These are phyloP conservation scores for Colletotrichum kahawae DNA, from an alignment of 2,329 filamentous ascomycete genomes.

Conservation along the genomic window DNA sequence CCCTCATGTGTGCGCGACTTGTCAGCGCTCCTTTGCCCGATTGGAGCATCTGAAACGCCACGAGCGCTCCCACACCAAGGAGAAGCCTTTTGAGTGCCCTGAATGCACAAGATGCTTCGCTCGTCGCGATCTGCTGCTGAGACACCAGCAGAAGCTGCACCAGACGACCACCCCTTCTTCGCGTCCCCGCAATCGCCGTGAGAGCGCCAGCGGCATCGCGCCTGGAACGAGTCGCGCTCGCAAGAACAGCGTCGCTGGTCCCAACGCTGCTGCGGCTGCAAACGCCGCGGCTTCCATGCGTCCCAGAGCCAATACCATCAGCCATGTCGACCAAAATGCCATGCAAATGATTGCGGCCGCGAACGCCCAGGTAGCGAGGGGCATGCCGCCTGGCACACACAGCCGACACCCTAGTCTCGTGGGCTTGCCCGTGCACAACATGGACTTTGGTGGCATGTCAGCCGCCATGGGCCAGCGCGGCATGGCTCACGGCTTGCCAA, in stretches of 20 bases:
- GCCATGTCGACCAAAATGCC: conserved; percentile 81
- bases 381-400: conserved; percentile 46
- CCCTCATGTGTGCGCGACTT: conserved; percentile 92
- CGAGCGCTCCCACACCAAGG: conserved; percentile 97
- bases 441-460: conserved; percentile 76
- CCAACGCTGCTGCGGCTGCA: conserved; percentile 46
- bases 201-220: conserved; percentile 78
- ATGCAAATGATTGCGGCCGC: conserved; percentile 74
- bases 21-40: conserved; percentile 89
- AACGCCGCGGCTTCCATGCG: conserved; percentile 69
- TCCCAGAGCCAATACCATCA: conserved; percentile 94
- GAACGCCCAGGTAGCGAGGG: conserved; percentile 56
- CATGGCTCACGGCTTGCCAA: conserved; percentile 72
- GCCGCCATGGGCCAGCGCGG: conserved; percentile 70
- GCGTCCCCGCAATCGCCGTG: conserved; percentile 84
- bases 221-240: conserved; percentile 76
- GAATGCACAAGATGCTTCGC: conserved; percentile 96
- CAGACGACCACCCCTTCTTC: conserved; percentile 89
- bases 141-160: conserved; percentile 98
- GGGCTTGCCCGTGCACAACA: conserved; percentile 64
- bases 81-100: conserved; percentile 97
- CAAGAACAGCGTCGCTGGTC: conserved; percentile 85
- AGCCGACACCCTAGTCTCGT: conserved; percentile 78
- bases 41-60: conserved; percentile 97
- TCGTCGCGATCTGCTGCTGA: conserved; percentile 85